Conservation (phyloP, 306 rosid species). For the Prunus salicina region DNA sequence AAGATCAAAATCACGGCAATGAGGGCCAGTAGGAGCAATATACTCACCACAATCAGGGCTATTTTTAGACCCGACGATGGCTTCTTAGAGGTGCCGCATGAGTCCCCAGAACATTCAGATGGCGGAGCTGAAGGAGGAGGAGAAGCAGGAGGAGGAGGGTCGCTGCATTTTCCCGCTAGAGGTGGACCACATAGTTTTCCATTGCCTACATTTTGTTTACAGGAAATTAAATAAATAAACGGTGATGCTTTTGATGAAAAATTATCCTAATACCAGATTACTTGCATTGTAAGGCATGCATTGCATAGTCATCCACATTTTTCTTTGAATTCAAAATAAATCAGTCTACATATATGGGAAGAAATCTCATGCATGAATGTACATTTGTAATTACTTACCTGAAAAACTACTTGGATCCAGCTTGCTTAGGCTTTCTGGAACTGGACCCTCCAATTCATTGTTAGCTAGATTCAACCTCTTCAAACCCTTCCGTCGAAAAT, state of each 20-base stretch:
- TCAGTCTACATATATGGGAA: neutral
- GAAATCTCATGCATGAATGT: neutral
- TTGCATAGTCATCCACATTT: neutral
- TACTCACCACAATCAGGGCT: constrained; percentile 24
- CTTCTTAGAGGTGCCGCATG: neutral
- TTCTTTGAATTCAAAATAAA: neutral
- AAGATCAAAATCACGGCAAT: constrained; percentile 30
- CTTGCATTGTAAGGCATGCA: neutral
- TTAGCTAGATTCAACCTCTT: constrained; percentile 48
- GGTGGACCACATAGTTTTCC: constrained; percentile 62
- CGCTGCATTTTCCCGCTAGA: constrained; percentile 32
- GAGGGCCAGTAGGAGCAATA: constrained; percentile 33
- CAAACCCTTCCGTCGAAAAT: constrained; percentile 33
- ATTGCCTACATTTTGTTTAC: constrained; percentile 41
- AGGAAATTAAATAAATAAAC: neutral
- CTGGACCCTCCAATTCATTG: constrained; percentile 67
- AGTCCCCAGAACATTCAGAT: neutral
- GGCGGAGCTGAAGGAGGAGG: neutral
- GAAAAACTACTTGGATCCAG: constrained; percentile 39
- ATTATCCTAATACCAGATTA: neutral
- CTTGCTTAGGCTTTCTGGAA: constrained; percentile 47
- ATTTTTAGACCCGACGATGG: constrained; percentile 25
- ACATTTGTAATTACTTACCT: constrained; percentile 34
- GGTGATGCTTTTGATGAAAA: neutral
- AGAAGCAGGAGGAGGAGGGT: neutral